phyloP scores from a whole-genome alignment of 208 protist genomes.

The Herpetomonas tarakana region DNA sequence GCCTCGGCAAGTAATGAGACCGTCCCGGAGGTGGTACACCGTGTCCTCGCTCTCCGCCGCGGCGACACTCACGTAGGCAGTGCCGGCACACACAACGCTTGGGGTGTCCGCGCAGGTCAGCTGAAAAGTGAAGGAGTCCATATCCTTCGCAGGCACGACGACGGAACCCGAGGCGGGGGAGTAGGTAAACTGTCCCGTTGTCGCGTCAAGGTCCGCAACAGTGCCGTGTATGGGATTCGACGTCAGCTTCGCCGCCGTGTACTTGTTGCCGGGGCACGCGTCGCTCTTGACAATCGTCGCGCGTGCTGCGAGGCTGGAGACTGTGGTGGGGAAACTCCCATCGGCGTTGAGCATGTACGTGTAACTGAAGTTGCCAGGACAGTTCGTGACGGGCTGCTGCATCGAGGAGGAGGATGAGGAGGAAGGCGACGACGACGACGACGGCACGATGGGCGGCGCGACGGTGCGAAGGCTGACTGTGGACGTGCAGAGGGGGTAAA shows the following conservation, averaged over 20 bases:
- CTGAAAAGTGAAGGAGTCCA: constrained; percentile 60
- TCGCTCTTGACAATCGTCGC: constrained; percentile 10
- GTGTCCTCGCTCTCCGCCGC: constrained; percentile 12
- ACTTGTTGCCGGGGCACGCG: constrained; percentile 14
- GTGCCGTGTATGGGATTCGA: constrained; percentile 6
- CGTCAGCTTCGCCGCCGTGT: constrained; percentile 4
- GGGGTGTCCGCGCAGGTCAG: constrained; percentile 35
- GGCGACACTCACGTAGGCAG: constrained; percentile 27
- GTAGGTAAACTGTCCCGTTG: constrained; percentile 46
- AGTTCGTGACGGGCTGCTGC: constrained; percentile 8
- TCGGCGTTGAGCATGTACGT: constrained; percentile 31
- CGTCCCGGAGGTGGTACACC: constrained; percentile 52
- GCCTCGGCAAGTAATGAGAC: constrained; percentile 69
- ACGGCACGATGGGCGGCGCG: not conserved
- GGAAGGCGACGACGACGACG: too few relatives aligned
- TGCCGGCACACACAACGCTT: constrained; percentile 23
- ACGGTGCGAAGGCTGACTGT: not conserved
- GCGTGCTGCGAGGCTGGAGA: constrained; percentile 18
- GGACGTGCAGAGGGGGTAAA: not conserved
- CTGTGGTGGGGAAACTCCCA: constrained; percentile 20
- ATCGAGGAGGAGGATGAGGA: not conserved
- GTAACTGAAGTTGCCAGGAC: constrained; percentile 40
- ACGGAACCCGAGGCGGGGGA: constrained; percentile 13
- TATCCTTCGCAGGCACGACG: constrained; percentile 8
- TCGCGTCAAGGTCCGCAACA: constrained; percentile 13